Conservation (phyloP, 306 rosid genomes). For the Argentina anserina region DNA sequence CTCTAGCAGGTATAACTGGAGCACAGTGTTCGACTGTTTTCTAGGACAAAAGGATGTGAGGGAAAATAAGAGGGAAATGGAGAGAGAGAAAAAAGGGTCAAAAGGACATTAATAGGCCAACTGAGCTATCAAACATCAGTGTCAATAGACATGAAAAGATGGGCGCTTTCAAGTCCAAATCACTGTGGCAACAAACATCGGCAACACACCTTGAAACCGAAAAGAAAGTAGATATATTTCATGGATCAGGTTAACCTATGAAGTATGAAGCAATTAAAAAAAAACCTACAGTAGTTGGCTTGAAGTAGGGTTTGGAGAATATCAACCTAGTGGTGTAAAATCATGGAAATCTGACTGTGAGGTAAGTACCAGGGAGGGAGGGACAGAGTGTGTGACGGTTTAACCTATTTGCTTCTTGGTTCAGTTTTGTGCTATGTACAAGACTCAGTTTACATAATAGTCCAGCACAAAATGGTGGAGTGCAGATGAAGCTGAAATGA, state of each 20-base stretch:
- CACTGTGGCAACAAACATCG: conserved; percentile 97
- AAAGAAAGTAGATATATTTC: neutral
- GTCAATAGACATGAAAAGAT: conserved; percentile 99
- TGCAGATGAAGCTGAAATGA: conserved; percentile 41
- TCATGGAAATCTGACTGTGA: conserved; percentile 53
- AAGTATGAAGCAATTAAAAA: neutral
- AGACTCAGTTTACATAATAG: conserved; percentile 32
- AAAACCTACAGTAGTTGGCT: neutral
- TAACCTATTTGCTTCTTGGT: neutral
- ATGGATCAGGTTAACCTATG: neutral
- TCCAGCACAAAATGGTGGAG: conserved; percentile 52
- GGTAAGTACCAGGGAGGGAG: conserved; percentile 16
- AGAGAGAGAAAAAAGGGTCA: conserved; percentile 43
- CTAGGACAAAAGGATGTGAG: conserved; percentile 34
- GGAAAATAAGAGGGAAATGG: conserved; percentile 26
- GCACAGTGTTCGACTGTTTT: conserved; percentile 42
- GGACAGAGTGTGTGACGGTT: conserved; percentile 18
- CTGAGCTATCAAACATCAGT: conserved; percentile 96
- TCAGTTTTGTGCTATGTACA: neutral
- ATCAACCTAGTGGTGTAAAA: conserved; percentile 63
- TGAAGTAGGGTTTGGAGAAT: conserved; percentile 27
- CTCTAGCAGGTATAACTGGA: conserved; percentile 12
- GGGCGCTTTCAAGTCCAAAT: conserved; percentile 97
- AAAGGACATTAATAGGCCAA: conserved; percentile 62
- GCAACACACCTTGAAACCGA: conserved; percentile 26